Base-by-base conservation (phyloP, 345 rosid species). In the Syzygium jambos region DNA sequence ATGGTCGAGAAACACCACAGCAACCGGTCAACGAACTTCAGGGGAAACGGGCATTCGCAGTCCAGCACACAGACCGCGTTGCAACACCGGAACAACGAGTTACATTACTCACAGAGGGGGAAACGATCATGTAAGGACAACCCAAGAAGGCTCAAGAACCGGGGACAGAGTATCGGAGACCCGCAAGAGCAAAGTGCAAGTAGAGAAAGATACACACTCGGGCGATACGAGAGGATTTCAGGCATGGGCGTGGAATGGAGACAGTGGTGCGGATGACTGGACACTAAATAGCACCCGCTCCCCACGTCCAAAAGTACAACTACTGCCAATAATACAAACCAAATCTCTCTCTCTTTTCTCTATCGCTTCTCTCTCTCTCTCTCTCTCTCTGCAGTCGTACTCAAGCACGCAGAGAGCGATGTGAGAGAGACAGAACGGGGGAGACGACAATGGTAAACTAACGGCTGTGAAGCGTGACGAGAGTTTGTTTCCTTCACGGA, bases 31-130 rank as follows among this genome's bases (percentile, higher is more conserved):
- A 17, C 82, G 29, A 51, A 91, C 52, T 65, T 65, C 77, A 46
- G 82, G 87, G 78, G 86, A 91, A 88, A 88, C 65, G 95, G 90
- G 87, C 89, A 88, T 88, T 85, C 53, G 89, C 55, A 85, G 85
- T 90, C 68, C 61, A 88, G 53, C 84, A 46, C 68, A 80, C 80
- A 52, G 63, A 90, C 46, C 19, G 88, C 15, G 38, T 25, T 19
- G 14, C 46, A 73, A 73, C 80, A 21, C 43, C 11, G 13, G 49
- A 17, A 73, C 25, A 21, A 11, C 80, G 80, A 73, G 80, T 19
- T 73, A 73, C 80, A 73, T 19, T 73, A 73, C 49, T 30, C 80
- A 38, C 80, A 19, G 49, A 16, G 78, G 19, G 38, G 78, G 41
- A 65, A 65, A 65, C 78, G 34, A 19, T 30, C 65, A 59, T 15